phyloP scores from a whole-genome alignment of 257 asterid species.

The Lycium ferocissimum region DNA sequence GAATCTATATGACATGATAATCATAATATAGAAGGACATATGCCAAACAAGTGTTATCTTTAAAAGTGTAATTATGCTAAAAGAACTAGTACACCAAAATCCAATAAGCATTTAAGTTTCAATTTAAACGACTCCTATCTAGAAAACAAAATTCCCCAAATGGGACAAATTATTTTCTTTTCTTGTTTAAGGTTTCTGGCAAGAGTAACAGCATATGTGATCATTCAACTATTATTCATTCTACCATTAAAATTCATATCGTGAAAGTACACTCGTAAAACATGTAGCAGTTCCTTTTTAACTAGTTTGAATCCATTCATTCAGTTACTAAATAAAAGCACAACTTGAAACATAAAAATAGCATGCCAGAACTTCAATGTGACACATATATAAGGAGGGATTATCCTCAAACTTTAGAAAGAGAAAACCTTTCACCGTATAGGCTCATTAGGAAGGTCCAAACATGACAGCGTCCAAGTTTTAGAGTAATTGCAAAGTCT shows the following conservation, averaged over 20 bases:
- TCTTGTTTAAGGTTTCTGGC: constrained; percentile 16
- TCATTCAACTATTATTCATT: background rate
- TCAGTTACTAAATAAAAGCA: background rate
- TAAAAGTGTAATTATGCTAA: background rate
- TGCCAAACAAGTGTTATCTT: constrained; percentile 18
- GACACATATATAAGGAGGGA: constrained; percentile 5
- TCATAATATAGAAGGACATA: background rate
- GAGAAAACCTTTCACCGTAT: background rate
- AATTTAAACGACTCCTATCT: background rate
- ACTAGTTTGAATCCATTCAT: background rate
- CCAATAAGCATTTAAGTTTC: background rate
- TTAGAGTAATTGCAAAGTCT: background rate
- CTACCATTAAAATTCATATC: background rate
- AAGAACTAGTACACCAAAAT: constrained; percentile 17
- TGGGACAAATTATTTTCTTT: constrained; percentile 3
- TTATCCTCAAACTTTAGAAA: constrained; percentile 9
- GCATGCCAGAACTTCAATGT: background rate
- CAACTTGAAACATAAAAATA: background rate
- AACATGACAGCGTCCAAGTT: background rate
- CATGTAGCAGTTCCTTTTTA: background rate
- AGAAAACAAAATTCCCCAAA: constrained; percentile 1
- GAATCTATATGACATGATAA: background rate
- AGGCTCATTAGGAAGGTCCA: background rate
- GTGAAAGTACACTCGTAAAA: background rate
- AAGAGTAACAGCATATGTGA: constrained; percentile 20